Evolutionary conservation across 345 rosid genomes (phyloP).

Genomic region (Moricandia arvensis): DNA sequence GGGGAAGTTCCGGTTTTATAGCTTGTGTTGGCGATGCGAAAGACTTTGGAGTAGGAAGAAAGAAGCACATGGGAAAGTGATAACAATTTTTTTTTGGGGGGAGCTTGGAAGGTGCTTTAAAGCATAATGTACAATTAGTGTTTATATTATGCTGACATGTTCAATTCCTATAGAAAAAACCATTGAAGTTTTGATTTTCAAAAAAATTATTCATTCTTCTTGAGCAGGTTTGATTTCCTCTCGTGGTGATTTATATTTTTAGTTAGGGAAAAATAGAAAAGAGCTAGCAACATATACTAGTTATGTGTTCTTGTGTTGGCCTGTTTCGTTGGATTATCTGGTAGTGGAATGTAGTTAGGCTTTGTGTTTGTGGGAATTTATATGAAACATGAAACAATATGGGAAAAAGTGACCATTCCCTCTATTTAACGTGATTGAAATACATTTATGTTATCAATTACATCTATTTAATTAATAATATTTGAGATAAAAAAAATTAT

Average conservation of each 20-base stretch:
- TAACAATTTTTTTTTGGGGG: slow-evolving; percentile 19
- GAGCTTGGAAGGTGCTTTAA: slow-evolving; percentile 16
- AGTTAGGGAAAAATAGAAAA: neutral
- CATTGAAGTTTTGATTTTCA: slow-evolving; percentile 22
- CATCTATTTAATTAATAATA: too few species aligned
- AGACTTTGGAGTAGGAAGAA: slow-evolving; percentile 1
- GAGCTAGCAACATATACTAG: neutral
- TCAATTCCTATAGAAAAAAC: neutral
- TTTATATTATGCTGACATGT: slow-evolving; percentile 34
- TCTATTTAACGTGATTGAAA: too few species aligned
- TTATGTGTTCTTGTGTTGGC: slow-evolving; percentile 1
- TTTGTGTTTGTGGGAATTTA: too few species aligned
- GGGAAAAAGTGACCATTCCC: too few species aligned
- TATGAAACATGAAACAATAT: too few species aligned
- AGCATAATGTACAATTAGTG: slow-evolving; percentile 40
- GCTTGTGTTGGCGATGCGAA: slow-evolving; percentile 35
- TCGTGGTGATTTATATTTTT: neutral
- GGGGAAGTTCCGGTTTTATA: slow-evolving; percentile 25
- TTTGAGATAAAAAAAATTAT: too few species aligned
- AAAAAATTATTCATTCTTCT: slow-evolving; percentile 30
- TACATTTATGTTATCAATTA: too few species aligned
- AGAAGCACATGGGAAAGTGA: slow-evolving; percentile 7
- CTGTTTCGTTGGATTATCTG: neutral
- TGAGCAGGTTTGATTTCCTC: slow-evolving; percentile 10
- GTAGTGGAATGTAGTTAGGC: neutral